Evolutionary conservation across 176 grass and related monocot genomes (phyloP).

Genomic region (Poa pratensis): DNA sequence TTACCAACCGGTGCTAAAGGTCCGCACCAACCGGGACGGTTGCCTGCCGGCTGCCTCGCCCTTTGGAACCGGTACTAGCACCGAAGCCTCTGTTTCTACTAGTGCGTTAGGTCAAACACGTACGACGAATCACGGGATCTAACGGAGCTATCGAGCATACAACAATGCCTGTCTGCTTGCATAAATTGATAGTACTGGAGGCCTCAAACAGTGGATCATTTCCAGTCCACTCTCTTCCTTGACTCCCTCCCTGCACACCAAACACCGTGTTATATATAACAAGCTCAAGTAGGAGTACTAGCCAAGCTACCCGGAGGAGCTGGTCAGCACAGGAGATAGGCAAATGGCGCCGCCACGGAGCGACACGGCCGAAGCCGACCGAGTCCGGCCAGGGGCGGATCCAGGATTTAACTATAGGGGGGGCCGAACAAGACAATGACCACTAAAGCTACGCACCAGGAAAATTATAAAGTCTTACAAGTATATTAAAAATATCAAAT

Average conservation of each 20-base stretch:
- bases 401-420: too few species aligned
- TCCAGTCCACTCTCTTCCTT: not conserved
- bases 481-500: too few species aligned
- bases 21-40: too few species aligned
- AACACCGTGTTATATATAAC: not conserved
- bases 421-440: too few species aligned
- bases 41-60: too few species aligned
- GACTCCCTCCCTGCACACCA: not conserved
- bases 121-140: not conserved
- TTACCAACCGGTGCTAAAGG: too few species aligned
- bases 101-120: not conserved
- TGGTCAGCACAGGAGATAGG: not conserved
- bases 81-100: too few species aligned
- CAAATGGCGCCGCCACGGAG: slow-evolving; percentile 10
- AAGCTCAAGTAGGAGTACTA: not conserved
- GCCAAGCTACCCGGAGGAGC: not conserved
- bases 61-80: too few species aligned
- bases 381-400: not conserved
- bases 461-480: too few species aligned
- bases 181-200: not conserved
- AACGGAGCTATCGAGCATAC: not conserved
- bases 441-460: too few species aligned
- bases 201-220: not conserved
- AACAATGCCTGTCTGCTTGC: not conserved
- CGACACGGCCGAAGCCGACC: slow-evolving; percentile 40